Base-by-base conservation (phyloP, 2,329 filamentous ascomycete species). In the Aureobasidium namibiae region DNA sequence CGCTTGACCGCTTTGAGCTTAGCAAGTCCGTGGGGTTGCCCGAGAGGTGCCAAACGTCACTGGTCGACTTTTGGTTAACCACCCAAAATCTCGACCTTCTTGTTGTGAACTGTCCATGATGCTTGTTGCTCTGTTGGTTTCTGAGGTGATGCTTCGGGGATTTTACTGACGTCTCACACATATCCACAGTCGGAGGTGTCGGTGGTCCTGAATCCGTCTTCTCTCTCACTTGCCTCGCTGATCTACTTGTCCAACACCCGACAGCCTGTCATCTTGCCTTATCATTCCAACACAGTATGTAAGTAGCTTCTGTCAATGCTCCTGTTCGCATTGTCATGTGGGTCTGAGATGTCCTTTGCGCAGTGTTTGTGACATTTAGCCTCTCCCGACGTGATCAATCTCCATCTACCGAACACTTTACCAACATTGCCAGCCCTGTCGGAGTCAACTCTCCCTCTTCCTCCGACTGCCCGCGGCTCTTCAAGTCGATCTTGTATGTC, bases 21-120 rank as follows among this genome's bases (percentile, higher is more conserved):
- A 50, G 46, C 29, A 24, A 36, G 38, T 59, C 45, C 46, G 56
- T 50, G 46, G 56, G 56, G 56, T 59, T 26, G 24, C 23, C 46
- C 56, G 29, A 44, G 18, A 52, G 24, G 16, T 21, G 21, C 24
- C 9, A 16, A 13, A 44, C 56, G 45, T 59, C 56, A 59, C 46
- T 16, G n/a, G 9, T 16, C 36, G 26, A 38, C 24, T 36, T 18
- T 18, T 41, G 26, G 1, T 45, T 13, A 23, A 45, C 42, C 39
- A 33, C 41, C 34, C 31, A 45, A 29, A n/a, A 48, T 23, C 34
- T 24, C 23, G 44, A 24, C 23, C 56, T 58, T 38, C 9, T 24
- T 39, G 31, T 18, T 57, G 10, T 11, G 23, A 11, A 16, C 42
- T 23, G 34, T 58, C 53, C 41, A 50, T 52, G 56, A 59, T 52